Conservation (phyloP, 2,329 filamentous ascomycete species). For the Botrytis pseudocinerea region DNA sequence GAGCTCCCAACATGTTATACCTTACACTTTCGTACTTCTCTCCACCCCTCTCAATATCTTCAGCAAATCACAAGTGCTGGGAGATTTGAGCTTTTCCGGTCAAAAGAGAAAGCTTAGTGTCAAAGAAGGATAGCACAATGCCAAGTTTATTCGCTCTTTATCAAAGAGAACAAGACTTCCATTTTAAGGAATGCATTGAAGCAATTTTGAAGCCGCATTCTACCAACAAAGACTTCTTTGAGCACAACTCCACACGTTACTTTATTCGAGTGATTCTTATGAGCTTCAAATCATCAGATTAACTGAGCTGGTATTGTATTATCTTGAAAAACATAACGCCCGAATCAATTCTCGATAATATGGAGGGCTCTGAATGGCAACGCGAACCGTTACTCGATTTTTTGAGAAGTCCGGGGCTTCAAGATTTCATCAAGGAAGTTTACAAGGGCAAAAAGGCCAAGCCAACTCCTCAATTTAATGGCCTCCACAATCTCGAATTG, state of each 20-base stretch:
- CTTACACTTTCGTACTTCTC: not conserved
- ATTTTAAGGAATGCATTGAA: slow-evolving; percentile 9
- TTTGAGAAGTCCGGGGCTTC: slow-evolving; percentile 1
- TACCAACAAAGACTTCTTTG: slow-evolving; percentile 19
- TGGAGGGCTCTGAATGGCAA: not conserved
- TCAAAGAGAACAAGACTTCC: slow-evolving; percentile 12
- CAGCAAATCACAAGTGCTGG: not conserved
- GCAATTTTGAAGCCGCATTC: slow-evolving; percentile 1
- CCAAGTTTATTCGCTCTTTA: not conserved
- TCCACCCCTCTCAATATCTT: not conserved
- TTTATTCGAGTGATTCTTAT: not conserved
- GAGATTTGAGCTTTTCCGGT: not conserved
- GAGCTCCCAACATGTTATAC: too few species aligned
- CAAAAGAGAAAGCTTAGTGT: not conserved
- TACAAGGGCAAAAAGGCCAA: not conserved
- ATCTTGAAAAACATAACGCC: not conserved
- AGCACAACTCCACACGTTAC: not conserved
- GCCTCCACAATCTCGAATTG: not conserved
- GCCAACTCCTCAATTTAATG: not conserved
- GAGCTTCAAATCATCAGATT: not conserved
- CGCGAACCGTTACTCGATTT: not conserved
- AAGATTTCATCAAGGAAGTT: slow-evolving; percentile 1
- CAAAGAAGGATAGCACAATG: not conserved
- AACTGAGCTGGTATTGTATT: not conserved
- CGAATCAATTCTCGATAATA: not conserved